Percentiles rank a stretch among this genome's conserved stretches.
Evolutionary conservation across 768 basidiomycete genomes (phyloP).

Genomic region (Suillus weaverae): DNA sequence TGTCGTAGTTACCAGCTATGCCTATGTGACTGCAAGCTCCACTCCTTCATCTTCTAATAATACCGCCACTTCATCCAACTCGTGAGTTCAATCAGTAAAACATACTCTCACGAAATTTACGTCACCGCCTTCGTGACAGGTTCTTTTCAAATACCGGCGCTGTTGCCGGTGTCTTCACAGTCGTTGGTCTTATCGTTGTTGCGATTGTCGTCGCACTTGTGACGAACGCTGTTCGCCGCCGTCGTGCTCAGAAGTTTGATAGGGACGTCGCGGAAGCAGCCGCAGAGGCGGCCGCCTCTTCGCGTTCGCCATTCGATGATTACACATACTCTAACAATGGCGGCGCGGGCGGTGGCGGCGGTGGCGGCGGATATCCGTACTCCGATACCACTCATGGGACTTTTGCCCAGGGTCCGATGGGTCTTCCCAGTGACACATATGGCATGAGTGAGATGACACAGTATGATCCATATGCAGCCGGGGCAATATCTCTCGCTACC

Average conservation of each 20-base stretch:
- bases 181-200: constrained; percentile 62
- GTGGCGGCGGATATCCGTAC: constrained; percentile 33
- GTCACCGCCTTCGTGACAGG: constrained; percentile 31
- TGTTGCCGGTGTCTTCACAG: constrained; percentile 70
- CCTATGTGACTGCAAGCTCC: constrained; percentile 1
- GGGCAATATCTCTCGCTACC: constrained; percentile 21
- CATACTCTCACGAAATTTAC: constrained; percentile 7
- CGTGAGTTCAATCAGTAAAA: constrained; percentile 20
- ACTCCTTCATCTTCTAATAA: not conserved
- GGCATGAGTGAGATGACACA: constrained; percentile 49
- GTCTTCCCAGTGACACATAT: constrained; percentile 42
- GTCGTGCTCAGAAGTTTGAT: constrained; percentile 64
- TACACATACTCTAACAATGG: constrained; percentile 30
- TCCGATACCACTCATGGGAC: constrained; percentile 61
- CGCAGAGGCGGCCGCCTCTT: constrained; percentile 55
- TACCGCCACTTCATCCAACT: constrained; percentile 16
- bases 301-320: constrained; percentile 55
- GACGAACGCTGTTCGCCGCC: constrained; percentile 58
- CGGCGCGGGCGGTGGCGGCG: constrained; percentile 15
- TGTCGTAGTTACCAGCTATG: not conserved
- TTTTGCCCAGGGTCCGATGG: constrained; percentile 47
- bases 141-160: constrained; percentile 76
- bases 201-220: constrained; percentile 50
- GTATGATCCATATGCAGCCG: constrained; percentile 37
- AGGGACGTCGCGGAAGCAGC: constrained; percentile 74